Evolutionary conservation across 768 basidiomycete species (phyloP).

Genomic region (Leccinellum rugosiceps): DNA sequence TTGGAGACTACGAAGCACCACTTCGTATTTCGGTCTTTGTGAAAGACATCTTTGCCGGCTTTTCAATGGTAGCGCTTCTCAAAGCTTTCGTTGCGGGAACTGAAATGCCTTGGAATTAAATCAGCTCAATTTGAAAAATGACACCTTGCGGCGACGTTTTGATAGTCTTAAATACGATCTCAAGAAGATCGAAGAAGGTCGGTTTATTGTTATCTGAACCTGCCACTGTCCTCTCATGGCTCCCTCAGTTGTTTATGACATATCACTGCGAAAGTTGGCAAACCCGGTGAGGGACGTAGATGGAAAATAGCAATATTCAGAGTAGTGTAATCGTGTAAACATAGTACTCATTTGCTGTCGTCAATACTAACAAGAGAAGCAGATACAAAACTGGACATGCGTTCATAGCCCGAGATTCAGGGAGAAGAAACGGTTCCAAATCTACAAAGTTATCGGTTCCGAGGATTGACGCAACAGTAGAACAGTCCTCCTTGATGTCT

Average conservation of each 20-base stretch:
- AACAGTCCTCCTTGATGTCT: too few relatives aligned
- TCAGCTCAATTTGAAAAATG: slow-evolving; percentile 82
- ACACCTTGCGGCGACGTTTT: slow-evolving; percentile 67
- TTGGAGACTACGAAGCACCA: slow-evolving; percentile 78
- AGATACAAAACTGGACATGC: background rate
- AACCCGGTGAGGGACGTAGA: slow-evolving; percentile 18
- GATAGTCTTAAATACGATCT: slow-evolving; percentile 85
- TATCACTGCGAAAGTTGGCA: slow-evolving; percentile 69
- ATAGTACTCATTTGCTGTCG: background rate
- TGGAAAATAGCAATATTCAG: background rate
- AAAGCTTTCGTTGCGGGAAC: background rate
- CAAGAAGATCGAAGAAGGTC: slow-evolving; percentile 87
- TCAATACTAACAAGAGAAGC: background rate
- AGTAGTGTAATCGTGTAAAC: background rate
- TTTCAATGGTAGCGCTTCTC: slow-evolving; percentile 59
- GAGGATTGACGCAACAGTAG: too few relatives aligned
- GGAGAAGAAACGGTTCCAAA: background rate
- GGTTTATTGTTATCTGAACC: slow-evolving; percentile 11
- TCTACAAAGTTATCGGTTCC: background rate
- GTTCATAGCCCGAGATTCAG: too few relatives aligned
- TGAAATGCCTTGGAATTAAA: slow-evolving; percentile 6
- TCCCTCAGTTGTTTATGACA: slow-evolving; percentile 74
- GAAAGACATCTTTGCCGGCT: slow-evolving; percentile 79
- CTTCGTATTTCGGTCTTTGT: slow-evolving; percentile 75
- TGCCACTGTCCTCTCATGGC: background rate